Base-by-base conservation (phyloP, 352 stramenopile species). In the Globisporangium alternatum region DNA sequence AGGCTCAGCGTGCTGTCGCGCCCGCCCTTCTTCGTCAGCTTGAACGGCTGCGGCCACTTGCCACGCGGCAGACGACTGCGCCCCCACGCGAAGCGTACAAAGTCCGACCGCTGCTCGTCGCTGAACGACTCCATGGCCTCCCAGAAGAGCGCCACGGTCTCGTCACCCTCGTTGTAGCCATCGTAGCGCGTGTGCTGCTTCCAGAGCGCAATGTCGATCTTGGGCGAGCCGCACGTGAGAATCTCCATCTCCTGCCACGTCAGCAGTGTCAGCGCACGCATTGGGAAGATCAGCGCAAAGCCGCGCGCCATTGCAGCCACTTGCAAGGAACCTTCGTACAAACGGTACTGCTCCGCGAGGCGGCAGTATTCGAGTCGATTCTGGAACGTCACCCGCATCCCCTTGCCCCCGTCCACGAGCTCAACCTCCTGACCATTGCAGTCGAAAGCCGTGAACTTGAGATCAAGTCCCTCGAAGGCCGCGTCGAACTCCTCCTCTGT, bases 31-130 rank as follows among this genome's bases (percentile, higher is more conserved):
- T 93, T 95, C 30, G 82, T 97, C n/a, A 98, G 65, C 60, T 97
- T 98, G 74, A 96, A 98, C 8, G 85, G 89, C 66, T 96, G 82
- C 5, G 86, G 80, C 88, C 88, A 96, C 59, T 94, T 93, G 17
- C 86, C 86, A 21, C 88, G 86, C 30, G 95, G 96, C 13, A 98
- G 71, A 13, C 94, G 88, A 71, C 83, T 97, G 15, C 96, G 80
- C 1, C 95, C 96, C 96, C 96, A 98, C 28, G 91, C 91, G 64
- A 98, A 98, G 15, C 95, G 89, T 35, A 98, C 82, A 65, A 98
- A 98, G 58, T 95, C 82, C 17, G 88, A 86, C 7, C 89, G 81
- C 67, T 98, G 90, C 49, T 95, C 85, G 62, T 97, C 86, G 3
- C 75, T 81, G 66, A 98, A 98, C 43, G 87, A 83, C 6, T 63